These are phyloP conservation scores for Penicillium sp. DNA, from an alignment of 2,329 filamentous ascomycete species.

Conservation along the genomic window DNA sequence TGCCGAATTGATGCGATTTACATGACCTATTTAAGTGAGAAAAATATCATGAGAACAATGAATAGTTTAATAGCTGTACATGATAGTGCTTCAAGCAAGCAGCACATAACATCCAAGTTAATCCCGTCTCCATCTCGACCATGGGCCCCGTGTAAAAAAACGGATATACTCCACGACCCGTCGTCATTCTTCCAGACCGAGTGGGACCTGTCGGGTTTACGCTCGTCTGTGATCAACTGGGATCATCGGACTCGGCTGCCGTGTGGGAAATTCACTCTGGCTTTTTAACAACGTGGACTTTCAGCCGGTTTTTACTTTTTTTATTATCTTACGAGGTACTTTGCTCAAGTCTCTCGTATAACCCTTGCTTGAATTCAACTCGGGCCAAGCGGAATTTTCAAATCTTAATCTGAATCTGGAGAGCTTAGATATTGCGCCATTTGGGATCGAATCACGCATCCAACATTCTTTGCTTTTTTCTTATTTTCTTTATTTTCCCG, in stretches of 20 bases:
- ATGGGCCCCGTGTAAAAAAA: background rate
- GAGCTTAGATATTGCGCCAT: constrained; percentile 23
- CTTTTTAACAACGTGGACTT: background rate
- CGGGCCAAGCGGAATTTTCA: constrained; percentile 6
- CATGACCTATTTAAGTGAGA: background rate
- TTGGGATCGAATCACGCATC: constrained; percentile 17
- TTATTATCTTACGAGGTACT: background rate
- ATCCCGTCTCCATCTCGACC: background rate
- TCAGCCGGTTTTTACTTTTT: background rate
- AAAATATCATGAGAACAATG: background rate
- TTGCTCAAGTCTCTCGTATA: constrained; percentile 1
- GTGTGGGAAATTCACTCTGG: constrained; percentile 1
- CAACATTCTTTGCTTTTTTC: constrained; percentile 7
- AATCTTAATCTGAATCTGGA: constrained; percentile 13
- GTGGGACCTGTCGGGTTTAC: constrained; percentile 16
- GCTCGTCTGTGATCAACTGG: constrained; percentile 9
- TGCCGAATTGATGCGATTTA: background rate
- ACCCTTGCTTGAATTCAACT: background rate
- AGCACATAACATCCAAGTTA: background rate
- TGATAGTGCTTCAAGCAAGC: background rate
- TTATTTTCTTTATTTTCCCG: background rate
- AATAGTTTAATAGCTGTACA: background rate
- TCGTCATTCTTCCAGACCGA: constrained; percentile 26
- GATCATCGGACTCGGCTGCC: constrained; percentile 18
- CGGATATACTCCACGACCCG: constrained; percentile 17